These are phyloP conservation scores for Sonneratia caseolaris DNA, from an alignment of 345 rosid genomes.

Conservation along the genomic window DNA sequence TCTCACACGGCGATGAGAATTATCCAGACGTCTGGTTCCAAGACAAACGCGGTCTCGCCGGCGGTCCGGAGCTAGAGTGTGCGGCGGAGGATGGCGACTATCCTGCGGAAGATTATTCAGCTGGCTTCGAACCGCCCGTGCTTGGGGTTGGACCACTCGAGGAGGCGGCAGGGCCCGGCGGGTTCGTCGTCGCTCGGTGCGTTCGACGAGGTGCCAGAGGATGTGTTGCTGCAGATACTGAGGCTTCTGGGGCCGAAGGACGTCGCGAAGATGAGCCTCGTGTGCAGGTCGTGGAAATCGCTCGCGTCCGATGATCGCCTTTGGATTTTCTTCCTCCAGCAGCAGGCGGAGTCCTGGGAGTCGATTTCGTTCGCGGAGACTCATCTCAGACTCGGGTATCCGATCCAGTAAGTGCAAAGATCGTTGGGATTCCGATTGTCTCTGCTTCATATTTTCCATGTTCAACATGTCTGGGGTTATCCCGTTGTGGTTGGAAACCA, in stretches of 20 bases:
- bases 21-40: not conserved
- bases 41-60: not conserved
- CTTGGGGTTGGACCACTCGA: constrained; percentile 3
- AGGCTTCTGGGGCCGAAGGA: constrained; percentile 52
- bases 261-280: constrained; percentile 35
- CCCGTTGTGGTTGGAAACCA: too few relatives aligned
- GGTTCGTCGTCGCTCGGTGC: constrained; percentile 33
- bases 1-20: not conserved
- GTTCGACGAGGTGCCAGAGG: constrained; percentile 55
- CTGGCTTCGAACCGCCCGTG: constrained; percentile 27
- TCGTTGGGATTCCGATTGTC: not conserved
- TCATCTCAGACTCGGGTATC: constrained; percentile 47
- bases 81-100: constrained; percentile 16
- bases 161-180: constrained; percentile 8
- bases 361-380: constrained; percentile 64
- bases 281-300: constrained; percentile 41
- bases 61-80: not conserved
- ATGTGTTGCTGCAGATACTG: constrained; percentile 53
- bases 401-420: constrained; percentile 40
- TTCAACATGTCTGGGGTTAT: too few relatives aligned
- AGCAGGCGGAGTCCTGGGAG: constrained; percentile 33
- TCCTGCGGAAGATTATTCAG: constrained; percentile 42
- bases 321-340: constrained; percentile 60
- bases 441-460: not conserved
- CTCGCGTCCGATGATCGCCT: constrained; percentile 46